phyloP scores from a whole-genome alignment of 2,329 filamentous ascomycete genomes.

The Botrytis medusae region DNA sequence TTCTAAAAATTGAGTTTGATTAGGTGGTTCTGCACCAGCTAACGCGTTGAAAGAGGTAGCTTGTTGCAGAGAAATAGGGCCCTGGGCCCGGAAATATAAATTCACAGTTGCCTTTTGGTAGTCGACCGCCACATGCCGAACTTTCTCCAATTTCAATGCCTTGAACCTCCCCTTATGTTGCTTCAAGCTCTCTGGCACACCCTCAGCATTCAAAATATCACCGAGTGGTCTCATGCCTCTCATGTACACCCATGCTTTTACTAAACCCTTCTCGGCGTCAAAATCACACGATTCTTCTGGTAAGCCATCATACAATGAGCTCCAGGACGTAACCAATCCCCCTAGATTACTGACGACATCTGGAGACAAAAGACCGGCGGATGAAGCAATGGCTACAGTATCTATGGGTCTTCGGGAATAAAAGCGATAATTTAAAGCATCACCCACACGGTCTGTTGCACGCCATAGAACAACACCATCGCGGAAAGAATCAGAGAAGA shows the following conservation, averaged over 20 bases:
- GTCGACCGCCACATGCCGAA: conserved; percentile 19
- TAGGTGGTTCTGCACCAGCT: not conserved
- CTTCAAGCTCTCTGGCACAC: conserved; percentile 7
- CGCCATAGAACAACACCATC: conserved; percentile 14
- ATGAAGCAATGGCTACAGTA: conserved; percentile 11
- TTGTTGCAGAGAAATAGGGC: not conserved
- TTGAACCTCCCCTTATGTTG: not conserved
- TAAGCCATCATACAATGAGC: not conserved
- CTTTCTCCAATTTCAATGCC: not conserved
- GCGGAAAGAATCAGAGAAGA: conserved; percentile 1
- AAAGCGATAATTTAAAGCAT: conserved; percentile 20
- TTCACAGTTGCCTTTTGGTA: conserved; percentile 19
- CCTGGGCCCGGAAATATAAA: conserved; percentile 18
- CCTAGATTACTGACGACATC: not conserved
- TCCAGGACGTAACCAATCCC: not conserved
- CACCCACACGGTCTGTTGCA: conserved; percentile 5
- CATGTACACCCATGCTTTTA: conserved; percentile 20
- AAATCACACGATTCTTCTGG: conserved; percentile 21
- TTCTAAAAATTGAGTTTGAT: not conserved
- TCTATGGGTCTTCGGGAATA: conserved; percentile 14
- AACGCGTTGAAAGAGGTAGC: not conserved
- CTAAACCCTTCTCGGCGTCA: conserved; percentile 13
- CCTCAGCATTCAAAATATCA: conserved; percentile 10
- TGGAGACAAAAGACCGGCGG: not conserved
- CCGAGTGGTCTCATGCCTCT: conserved; percentile 9